Evolutionary conservation across 2,329 filamentous ascomycete genomes (phyloP).

Genomic region (Alternaria sp.): DNA sequence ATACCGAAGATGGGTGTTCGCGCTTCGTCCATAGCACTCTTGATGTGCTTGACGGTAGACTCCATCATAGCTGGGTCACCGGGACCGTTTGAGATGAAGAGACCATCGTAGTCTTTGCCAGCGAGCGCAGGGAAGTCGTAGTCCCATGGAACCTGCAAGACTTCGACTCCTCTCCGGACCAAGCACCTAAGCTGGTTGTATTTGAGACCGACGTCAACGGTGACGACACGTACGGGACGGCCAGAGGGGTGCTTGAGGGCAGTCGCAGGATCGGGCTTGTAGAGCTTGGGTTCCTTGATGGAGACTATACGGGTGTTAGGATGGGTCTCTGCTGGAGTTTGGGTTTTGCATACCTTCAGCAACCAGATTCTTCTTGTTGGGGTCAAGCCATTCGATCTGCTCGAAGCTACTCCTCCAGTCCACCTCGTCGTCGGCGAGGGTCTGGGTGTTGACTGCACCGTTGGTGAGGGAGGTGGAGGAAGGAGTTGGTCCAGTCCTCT

Average conservation of each 20-base stretch:
- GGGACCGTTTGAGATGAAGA: slow-evolving; percentile 97
- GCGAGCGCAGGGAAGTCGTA: slow-evolving; percentile 83
- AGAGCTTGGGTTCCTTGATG: slow-evolving; percentile 84
- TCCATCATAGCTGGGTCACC: slow-evolving; percentile 91
- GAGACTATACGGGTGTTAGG: slow-evolving; percentile 72
- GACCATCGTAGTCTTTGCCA: slow-evolving; percentile 87
- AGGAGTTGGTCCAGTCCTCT: slow-evolving; percentile 65
- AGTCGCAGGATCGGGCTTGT: slow-evolving; percentile 74
- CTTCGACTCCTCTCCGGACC: slow-evolving; percentile 88
- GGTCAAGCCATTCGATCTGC: slow-evolving; percentile 85
- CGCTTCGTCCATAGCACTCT: slow-evolving; percentile 77
- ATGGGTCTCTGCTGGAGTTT: slow-evolving; percentile 10
- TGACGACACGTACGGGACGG: slow-evolving; percentile 84
- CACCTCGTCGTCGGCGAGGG: slow-evolving; percentile 40
- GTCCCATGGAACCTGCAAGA: slow-evolving; percentile 94
- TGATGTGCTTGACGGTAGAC: slow-evolving; percentile 80
- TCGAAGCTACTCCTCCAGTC: slow-evolving; percentile 72
- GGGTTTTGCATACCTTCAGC: slow-evolving; percentile 74
- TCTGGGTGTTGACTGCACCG: slow-evolving; percentile 44
- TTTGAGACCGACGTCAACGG: slow-evolving; percentile 96
- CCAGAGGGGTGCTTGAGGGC: slow-evolving; percentile 88
- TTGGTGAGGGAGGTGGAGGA: slow-evolving; percentile 47
- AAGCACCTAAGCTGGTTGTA: slow-evolving; percentile 97
- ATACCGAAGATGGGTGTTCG: slow-evolving; percentile 93
- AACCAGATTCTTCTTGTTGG: slow-evolving; percentile 91